Evolutionary conservation across 140 eudicot genomes (phyloP).

Genomic region (Oenanthe javanica): DNA sequence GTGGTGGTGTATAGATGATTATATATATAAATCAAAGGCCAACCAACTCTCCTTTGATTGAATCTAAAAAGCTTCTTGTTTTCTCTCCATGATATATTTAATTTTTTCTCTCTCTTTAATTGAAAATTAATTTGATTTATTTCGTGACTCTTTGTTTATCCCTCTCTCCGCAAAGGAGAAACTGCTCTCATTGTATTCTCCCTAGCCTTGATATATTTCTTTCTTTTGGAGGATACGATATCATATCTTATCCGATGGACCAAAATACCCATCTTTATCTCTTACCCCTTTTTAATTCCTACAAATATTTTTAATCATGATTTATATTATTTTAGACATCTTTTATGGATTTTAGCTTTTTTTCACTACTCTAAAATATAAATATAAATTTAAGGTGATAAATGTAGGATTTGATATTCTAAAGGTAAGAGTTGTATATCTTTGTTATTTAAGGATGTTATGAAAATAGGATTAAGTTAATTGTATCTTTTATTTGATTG

Average conservation of each 20-base stretch:
- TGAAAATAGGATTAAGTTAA: too few species aligned
- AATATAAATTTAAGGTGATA: too few species aligned
- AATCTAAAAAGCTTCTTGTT: constrained; percentile 14
- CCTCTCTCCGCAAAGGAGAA: constrained; percentile 30
- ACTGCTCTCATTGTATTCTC: constrained; percentile 15
- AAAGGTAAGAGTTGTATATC: too few species aligned
- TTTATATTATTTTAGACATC: too few species aligned
- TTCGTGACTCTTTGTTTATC: constrained; percentile 13
- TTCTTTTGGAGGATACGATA: constrained; percentile 12
- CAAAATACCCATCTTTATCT: constrained; percentile 15
- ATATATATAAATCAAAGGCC: constrained; percentile 9
- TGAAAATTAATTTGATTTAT: not conserved
- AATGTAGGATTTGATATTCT: too few species aligned
- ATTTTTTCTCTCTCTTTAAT: constrained; percentile 7
- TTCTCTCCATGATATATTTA: constrained; percentile 12
- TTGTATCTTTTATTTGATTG: too few species aligned
- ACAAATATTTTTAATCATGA: too few species aligned
- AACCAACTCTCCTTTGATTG: constrained; percentile 10
- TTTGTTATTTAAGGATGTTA: too few species aligned
- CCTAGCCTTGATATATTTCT: constrained; percentile 17
- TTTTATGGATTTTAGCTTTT: too few species aligned
- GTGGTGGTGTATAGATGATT: not conserved
- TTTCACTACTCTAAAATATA: too few species aligned
- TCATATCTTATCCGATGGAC: constrained; percentile 11
- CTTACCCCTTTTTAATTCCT: not conserved